Base-by-base conservation (phyloP, 2,329 filamentous ascomycete genomes). In the Phyllosticta citrichinensis region DNA sequence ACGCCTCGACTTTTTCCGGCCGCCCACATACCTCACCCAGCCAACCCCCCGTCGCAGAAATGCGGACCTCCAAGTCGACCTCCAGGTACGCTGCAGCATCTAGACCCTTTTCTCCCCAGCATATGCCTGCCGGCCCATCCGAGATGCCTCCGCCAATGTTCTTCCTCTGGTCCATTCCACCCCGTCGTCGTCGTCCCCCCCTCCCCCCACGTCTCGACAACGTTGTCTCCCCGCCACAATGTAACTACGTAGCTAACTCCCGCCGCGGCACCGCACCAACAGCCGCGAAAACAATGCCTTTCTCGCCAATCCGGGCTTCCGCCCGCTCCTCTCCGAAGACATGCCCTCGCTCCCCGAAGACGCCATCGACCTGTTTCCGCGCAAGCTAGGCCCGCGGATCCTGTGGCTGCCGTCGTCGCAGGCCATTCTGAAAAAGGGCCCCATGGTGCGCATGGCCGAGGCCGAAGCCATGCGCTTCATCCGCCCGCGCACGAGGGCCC, bases 381-480 rank as follows among this genome's bases (percentile, higher is more conserved):
- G 55, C 52, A 60, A 60, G 52, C 52, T 60, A 25, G 58, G 58
- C 24, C 58, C 58, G 53, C 58, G 58, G 8, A 60, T 60, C 53
- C 56, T 60, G 35, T 60, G 52, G 40, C 53, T 60, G 40, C 58
- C 58, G n/a, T 60, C 58, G 33, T 53, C 58, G 19, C 55, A 60
- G 25, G 58, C 58, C 9, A 60, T 60, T 54, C 58, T 60, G 35
- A 60, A 60, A 20, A 60, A 60, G 20, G 58, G 58, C 6, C 58
- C 58, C 25, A 60, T 54, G 22, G 58, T 60, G 10, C 53, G 58
- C 17, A 60, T 60, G 58, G 58, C 58, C 25, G 58, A 60, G 25
- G 58, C 58, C 12, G 58, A 60, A 24, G 58, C 58, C 10, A 60
- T 60, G 58, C 58, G 58, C 22, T 60, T 60, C 24, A 35, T 60